Evolutionary conservation across 1,139 yeast species (phyloP).

Genomic region (Suhomyces wounanorum): DNA sequence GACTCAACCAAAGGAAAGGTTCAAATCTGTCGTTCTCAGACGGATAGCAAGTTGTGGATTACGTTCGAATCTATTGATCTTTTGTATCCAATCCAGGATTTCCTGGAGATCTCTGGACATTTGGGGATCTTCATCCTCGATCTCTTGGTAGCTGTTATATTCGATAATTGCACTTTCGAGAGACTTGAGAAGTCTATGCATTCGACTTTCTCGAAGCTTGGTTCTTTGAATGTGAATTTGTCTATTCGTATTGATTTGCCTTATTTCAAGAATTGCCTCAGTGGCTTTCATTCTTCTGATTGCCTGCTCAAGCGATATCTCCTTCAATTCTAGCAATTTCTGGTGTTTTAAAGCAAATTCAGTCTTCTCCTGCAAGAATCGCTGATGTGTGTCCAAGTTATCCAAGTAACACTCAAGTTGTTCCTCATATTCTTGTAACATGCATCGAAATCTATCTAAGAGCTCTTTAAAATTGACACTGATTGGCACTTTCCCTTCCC

Average conservation of each 20-base stretch:
- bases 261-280: constrained; percentile 3
- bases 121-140: background rate
- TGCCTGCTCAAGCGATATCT: background rate
- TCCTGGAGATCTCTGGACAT: background rate
- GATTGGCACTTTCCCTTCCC: background rate
- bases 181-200: background rate
- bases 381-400: constrained; percentile 6
- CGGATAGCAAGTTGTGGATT: background rate
- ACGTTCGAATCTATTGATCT: background rate
- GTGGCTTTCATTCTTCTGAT: constrained; percentile 5
- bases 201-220: background rate
- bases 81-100: background rate
- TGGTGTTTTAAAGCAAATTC: constrained; percentile 6
- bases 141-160: background rate
- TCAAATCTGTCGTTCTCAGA: background rate
- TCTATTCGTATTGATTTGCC: background rate
- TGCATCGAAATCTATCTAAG: constrained; percentile 1
- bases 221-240: background rate
- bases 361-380: constrained; percentile 5
- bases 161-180: background rate
- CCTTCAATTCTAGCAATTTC: background rate
- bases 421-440: constrained; percentile 6
- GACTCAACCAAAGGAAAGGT: background rate
- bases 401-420: constrained; percentile 5
- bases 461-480: background rate